Evolutionary conservation across 148 eudicot species (phyloP), one percentile per base, ranked within the genome.

Genomic region (Fallopia convolvulus): DNA sequence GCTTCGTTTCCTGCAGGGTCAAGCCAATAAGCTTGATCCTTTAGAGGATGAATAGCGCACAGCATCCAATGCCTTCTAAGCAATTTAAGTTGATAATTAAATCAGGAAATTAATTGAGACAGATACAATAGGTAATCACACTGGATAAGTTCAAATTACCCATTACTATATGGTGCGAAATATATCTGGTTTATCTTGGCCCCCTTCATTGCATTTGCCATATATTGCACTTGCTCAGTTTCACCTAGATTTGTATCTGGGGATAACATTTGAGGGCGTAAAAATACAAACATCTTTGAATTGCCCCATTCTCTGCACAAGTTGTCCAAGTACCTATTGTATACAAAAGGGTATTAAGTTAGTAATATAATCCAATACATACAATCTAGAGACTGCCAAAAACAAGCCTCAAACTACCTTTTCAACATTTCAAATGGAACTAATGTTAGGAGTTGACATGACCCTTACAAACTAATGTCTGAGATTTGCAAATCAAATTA

Each of bases 201-300:
- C 36, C 77, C 77, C 15, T 75, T 60, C 42, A 75, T 39, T 40
- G 48, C 66, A 50, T 75, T 32, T 33, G 77, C 63, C 4, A 75
- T 75, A 23, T 75, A 75, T 20, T 49, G 63, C 20, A 4, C 55
- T 9, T 49, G 14, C 21, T 75, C 47, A 10, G 55, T 66, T 5
- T 50, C 26, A 7, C 0, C 42, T 8, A 9, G 9, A 39, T 30
- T 30, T 32, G 70, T 12, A 65, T 32, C 70, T 20, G 70, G 40
- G 41, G 40, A 30, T 2, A 65, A 30, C 39, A 65, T 32, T 12
- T 65, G 70, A 12, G 70, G 70, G 32, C 41, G 70, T 12, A 65
- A 65, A 10, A 30, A 30, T 65, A 13, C 40, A 65, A 65, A 65
- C 70, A 65, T 65, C 41, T 65, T 5, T 65, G 70, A 65, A 10